Base-by-base conservation (phyloP, 2,329 filamentous ascomycete species). In the Diaporthe caulivora region DNA sequence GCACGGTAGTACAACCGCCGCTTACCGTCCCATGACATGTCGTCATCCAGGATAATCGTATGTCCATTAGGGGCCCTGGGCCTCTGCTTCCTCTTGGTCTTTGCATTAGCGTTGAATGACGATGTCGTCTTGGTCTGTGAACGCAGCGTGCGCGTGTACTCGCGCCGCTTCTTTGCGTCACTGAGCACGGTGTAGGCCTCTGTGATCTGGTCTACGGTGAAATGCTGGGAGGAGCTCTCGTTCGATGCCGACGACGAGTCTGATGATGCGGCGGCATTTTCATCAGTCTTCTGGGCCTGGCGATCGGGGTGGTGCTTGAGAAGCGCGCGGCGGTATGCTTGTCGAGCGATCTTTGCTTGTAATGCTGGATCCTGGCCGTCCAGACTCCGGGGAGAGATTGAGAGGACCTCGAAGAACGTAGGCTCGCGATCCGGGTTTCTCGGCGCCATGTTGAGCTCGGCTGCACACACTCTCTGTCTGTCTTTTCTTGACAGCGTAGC, bases 281-380 rank as follows among this genome's bases (percentile, higher is more conserved):
- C 57, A 37, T 44, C 51, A 31, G 40, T 24, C 76, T 76, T 62
- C 40, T 74, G 72, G 37, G 75, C 73, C 47, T 75, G 60, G 75
- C 85, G 85, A 76, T 86, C 84, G 26, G 86, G 86, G 75, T 88
- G 86, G 78, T 87, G 81, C 57, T 81, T 82, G 24, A 88, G 83
- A 49, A 88, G 81, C 13, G 86, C 84, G 74, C 83, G 81, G 74
- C 83, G 84, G 76, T 87, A 88, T 9, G 85, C 85, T 72, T 82
- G 81, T 77, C 86, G 86, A 37, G 87, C 47, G 17, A 47, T 71
- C 9, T 71, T 81, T 34, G 81, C 80, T 77, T 83, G 81, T 71
- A 81, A 76, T 17, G 82, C 72, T 73, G 81, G 78, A 60, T 78
- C 75, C 73, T 81, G 77, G 67, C 80, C 80, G 73, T 82, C 78